Evolutionary conservation across 1,284 basidiomycete genomes (phyloP).

Genomic region (Cryptococcus jaspeensis): DNA sequence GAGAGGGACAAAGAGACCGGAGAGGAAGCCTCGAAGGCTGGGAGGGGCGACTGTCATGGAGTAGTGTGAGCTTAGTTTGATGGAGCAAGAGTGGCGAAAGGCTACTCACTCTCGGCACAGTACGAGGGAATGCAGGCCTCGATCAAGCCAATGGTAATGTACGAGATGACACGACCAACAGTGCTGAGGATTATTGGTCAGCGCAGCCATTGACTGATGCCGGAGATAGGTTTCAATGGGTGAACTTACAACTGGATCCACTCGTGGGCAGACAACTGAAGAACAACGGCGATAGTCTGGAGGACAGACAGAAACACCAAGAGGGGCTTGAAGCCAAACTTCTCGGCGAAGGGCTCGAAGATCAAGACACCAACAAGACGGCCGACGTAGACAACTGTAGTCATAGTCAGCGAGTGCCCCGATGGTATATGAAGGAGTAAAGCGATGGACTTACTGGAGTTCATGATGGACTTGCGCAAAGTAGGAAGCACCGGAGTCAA

Average conservation of each 20-base stretch:
- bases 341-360: constrained; percentile 23
- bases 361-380: constrained; percentile 14
- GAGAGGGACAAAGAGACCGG: constrained; percentile 15
- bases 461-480: constrained; percentile 18
- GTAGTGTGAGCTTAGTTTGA: background rate
- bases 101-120: constrained; percentile 16
- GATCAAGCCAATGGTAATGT: constrained; percentile 25
- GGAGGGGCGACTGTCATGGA: constrained; percentile 14
- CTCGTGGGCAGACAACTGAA: constrained; percentile 14
- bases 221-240: background rate
- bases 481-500: constrained; percentile 10
- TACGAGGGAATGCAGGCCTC: constrained; percentile 26
- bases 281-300: constrained; percentile 16
- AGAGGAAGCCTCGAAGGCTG: constrained; percentile 19
- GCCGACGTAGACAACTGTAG: constrained; percentile 21
- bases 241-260: constrained; percentile 9
- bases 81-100: background rate
- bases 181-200: constrained; percentile 2
- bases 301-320: constrained; percentile 11
- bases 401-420: background rate
- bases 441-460: constrained; percentile 18
- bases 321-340: constrained; percentile 19
- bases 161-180: constrained; percentile 24
- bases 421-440: too few species aligned
- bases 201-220: background rate